These are phyloP conservation scores for Aspergillus sp. DNA, from an alignment of 2,329 filamentous ascomycete genomes.

Conservation along the genomic window DNA sequence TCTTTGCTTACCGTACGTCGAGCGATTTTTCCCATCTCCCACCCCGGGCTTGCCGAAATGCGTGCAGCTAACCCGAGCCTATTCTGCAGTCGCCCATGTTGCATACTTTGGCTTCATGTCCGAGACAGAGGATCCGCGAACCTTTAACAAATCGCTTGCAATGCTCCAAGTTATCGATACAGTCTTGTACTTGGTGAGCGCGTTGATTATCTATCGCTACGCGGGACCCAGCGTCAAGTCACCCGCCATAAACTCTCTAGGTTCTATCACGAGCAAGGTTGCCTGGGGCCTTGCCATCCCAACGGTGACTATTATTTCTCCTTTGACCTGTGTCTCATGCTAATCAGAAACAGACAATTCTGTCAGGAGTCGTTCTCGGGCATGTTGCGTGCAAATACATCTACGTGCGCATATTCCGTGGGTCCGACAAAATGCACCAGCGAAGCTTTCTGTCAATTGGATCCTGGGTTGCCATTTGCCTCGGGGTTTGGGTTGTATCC, in stretches of 20 bases:
- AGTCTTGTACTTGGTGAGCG: slow-evolving; percentile 57
- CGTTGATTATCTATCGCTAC: slow-evolving; percentile 61
- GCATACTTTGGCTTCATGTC: slow-evolving; percentile 62
- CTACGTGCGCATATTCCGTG: slow-evolving; percentile 56
- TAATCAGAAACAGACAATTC: slow-evolving; percentile 44
- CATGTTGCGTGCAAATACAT: slow-evolving; percentile 61
- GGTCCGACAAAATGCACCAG: slow-evolving; percentile 48
- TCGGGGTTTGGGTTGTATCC: slow-evolving; percentile 51
- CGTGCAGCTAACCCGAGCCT: too few species aligned
- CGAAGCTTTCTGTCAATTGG: slow-evolving; percentile 45
- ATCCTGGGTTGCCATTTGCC: slow-evolving; percentile 54
- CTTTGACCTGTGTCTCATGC: not conserved
- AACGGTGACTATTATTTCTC: slow-evolving; percentile 35
- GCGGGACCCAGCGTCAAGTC: slow-evolving; percentile 55
- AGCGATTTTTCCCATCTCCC: too few species aligned
- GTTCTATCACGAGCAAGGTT: slow-evolving; percentile 51
- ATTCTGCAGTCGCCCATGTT: slow-evolving; percentile 46
- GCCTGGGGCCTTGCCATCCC: slow-evolving; percentile 62
- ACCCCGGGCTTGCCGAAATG: too few species aligned
- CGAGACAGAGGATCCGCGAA: slow-evolving; percentile 55
- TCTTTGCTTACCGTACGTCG: slow-evolving; percentile 56
- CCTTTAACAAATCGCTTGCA: slow-evolving; percentile 57
- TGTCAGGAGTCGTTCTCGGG: slow-evolving; percentile 63
- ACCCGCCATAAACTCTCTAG: slow-evolving; percentile 59
- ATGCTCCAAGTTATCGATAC: slow-evolving; percentile 56